Conservation (phyloP, 441 rosid genomes). For the Populus hybrid region DNA sequence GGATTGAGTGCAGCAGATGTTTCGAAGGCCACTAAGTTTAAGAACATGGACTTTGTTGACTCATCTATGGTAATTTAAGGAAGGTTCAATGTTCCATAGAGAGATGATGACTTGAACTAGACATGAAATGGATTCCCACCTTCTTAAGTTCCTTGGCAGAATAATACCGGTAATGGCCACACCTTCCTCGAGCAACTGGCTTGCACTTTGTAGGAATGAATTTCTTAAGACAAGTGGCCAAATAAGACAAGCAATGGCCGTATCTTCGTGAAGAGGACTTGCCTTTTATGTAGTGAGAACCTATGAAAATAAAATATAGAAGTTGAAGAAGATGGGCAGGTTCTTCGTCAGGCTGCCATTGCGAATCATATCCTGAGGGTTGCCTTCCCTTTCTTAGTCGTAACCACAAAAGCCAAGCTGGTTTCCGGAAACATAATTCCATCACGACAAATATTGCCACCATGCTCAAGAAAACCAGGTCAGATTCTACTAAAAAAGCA, state of each 20-base stretch:
- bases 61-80: not conserved
- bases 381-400: not conserved
- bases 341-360: not conserved
- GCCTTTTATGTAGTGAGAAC: too few relatives aligned
- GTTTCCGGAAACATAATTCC: too few relatives aligned
- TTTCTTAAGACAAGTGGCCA: not conserved
- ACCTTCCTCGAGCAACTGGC: not conserved
- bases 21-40: constrained; percentile 26
- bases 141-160: constrained; percentile 4
- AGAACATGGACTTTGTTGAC: constrained; percentile 3
- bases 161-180: not conserved
- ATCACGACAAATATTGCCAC: too few relatives aligned
- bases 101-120: not conserved
- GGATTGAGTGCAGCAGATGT: not conserved
- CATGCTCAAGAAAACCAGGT: too few relatives aligned
- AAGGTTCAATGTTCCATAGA: not conserved
- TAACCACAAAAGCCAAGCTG: not conserved
- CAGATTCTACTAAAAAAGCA: too few relatives aligned
- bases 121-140: constrained; percentile 9
- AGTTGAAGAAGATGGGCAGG: constrained; percentile 16
- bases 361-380: not conserved
- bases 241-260: not conserved
- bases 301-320: not conserved
- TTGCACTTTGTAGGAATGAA: too few relatives aligned
- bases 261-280: not conserved